Base-by-base conservation (phyloP, 768 basidiomycete species). In the Neoboletus brunneissimus region DNA sequence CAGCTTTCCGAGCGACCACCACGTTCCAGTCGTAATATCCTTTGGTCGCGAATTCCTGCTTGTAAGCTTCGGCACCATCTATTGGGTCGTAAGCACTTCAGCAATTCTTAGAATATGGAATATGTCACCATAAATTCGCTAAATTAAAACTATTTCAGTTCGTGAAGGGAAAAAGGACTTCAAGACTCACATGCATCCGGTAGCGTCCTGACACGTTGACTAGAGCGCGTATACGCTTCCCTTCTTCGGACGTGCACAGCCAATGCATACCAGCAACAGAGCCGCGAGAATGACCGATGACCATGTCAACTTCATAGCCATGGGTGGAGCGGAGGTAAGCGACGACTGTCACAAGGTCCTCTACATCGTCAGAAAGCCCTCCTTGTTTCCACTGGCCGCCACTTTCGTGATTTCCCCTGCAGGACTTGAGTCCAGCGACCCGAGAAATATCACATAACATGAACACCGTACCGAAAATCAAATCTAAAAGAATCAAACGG, bases 401-500 rank as follows among this genome's bases (percentile, higher is more conserved):
- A 5, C 86, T 86, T 73, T 93, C 91, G 67, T 89, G 84, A 71
- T 85, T 87, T 20, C 89, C 90, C 48, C 90, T 91, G 57, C 7
- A 41, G 42, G 10, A 37, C 16, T 51, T 55, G 55, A 57, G 47
- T 55, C 44, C 41, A 48, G 54, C 8, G 25, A 34, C 18, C 38
- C 46, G 46, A 50, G 13, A 51, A 41, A 41, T 27, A 37, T 35
- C 25, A 32, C 20, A 44, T n/a, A 43, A 66, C 34, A 40, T n/a
- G 23, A 42, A 29, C 13, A 4, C 38, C 81, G 54, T 64, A 91
- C 89, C 89, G 82, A 73, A 94, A 94, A 69, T 94, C 91, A 64
- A 94, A 91, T 32, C 90, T 81, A 68, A 93, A 91, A 3, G 89
- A 91, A 69, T 94, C 91, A 23, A 89, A 64, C 0, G 88, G 86